Base-by-base conservation (phyloP, 352 stramenopile genomes). In the Globisporangium acanthophoron region DNA sequence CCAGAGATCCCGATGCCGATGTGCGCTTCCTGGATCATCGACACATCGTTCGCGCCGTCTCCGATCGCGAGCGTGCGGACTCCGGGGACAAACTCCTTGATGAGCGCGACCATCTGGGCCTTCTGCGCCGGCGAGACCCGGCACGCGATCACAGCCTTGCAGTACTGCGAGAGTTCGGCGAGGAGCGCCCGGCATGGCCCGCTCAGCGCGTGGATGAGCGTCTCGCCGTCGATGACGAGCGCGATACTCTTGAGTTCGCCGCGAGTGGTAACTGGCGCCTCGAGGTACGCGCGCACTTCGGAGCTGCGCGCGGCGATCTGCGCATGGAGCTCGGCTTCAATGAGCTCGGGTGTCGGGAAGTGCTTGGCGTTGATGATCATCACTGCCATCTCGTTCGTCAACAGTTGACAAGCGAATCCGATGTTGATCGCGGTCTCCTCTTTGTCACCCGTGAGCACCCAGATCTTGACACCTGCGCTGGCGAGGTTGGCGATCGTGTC, bases 381-480 rank as follows among this genome's bases (percentile, higher is more conserved):
- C 21, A 88, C 78, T 24, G 84, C 77, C 79, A 92, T 96, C 6
- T 87, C 69, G 45, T 88, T 86, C n/a, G 76, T 90, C 20, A 97
- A 50, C 13, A 97, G 67, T 48, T 96, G 85, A 51, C 85, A 96
- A 9, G 89, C 84, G 46, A 96, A 96, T 8, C 84, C 93, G 54
- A 98, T 98, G 67, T 98, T 98, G 62, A 98, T 96, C 20, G 93
- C 93, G 5, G 93, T 98, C 65, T 98, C 93, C 55, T 94, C 72
- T 61, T 98, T 98, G 70, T 98, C 93, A 5, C 92, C 92, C 4
- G 93, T 98, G 44, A 98, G 85, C 21, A 98, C 91, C 90, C 92
- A 98, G 20, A 98, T 88, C 62, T 96, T 95, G 35, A 98, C 91
- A 2, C 93, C 90, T 2, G 90, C 93, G 12, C 64, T 71, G 0